Evolutionary conservation across 345 rosid species (phyloP).

Genomic region (Citrus maxima): DNA sequence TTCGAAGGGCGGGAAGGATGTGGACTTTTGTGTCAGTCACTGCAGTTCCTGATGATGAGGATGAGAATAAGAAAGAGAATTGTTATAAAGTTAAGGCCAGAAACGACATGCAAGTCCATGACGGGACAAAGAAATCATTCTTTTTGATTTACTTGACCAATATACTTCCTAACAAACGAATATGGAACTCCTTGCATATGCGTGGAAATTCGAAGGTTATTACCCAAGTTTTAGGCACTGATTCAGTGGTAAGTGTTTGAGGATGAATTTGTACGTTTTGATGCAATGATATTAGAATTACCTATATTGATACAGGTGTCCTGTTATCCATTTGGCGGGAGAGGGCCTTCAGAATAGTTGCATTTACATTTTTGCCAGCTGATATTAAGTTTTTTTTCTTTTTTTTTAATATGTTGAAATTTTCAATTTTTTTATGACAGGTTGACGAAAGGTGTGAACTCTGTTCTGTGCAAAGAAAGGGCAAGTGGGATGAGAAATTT

Average conservation of each 20-base stretch:
- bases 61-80: not conserved
- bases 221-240: slow-evolving; percentile 15
- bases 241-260: not conserved
- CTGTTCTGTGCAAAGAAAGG: slow-evolving; percentile 2
- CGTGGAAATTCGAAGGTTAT: slow-evolving; percentile 1
- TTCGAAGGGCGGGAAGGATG: slow-evolving; percentile 26
- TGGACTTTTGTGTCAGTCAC: slow-evolving; percentile 29
- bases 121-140: not conserved
- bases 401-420: not conserved
- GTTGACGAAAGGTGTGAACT: not conserved
- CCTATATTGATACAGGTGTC: not conserved
- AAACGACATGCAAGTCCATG: not conserved
- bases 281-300: not conserved
- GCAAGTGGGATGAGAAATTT: not conserved
- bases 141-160: slow-evolving; percentile 26
- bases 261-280: not conserved
- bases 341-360: no score
- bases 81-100: not conserved
- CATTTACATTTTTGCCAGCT: no score
- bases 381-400: no score
- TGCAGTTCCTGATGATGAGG: not conserved
- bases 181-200: not conserved
- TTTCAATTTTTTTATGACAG: not conserved
- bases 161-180: slow-evolving; percentile 17
- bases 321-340: no score